A percentile compares a stretch with the other conserved stretches of the same genome.
Evolutionary conservation across 192 early-diverging fungal genomes (phyloP).

Genomic region (Ambispora gerdemannii): DNA sequence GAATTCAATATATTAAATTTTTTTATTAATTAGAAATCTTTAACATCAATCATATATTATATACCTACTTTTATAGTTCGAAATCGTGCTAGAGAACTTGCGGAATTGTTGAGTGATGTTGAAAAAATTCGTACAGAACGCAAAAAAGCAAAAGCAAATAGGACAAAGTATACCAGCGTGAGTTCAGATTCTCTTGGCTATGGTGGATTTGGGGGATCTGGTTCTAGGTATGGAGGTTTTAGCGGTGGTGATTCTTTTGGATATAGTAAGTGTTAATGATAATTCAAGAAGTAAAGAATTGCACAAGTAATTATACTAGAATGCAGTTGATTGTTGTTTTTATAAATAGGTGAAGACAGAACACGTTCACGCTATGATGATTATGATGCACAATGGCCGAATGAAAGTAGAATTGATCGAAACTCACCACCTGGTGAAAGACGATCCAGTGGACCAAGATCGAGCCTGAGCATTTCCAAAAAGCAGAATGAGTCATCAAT

Average conservation of each 20-base stretch:
- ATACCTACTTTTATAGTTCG: constrained; percentile 52
- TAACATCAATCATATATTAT: not conserved
- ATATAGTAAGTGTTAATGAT: constrained; percentile 27
- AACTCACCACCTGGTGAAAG: not conserved
- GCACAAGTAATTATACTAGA: too few relatives aligned
- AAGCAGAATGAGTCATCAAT: constrained; percentile 35
- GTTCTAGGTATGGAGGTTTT: constrained; percentile 59
- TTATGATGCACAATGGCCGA: constrained; percentile 10
- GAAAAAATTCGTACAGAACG: constrained; percentile 82
- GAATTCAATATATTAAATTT: constrained; percentile 23
- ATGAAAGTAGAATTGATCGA: not conserved
- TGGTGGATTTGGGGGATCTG: constrained; percentile 38
- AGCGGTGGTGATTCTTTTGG: constrained; percentile 54
- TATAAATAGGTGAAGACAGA: constrained; percentile 1
- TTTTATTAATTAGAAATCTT: not conserved
- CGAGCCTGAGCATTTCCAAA: constrained; percentile 28
- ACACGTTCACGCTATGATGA: constrained; percentile 30
- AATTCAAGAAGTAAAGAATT: too few relatives aligned
- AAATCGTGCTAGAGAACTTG: constrained; percentile 85
- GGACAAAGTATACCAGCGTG: constrained; percentile 83
- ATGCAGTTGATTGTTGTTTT: too few relatives aligned
- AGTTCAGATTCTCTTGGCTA: constrained; percentile 48
- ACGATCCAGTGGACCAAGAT: constrained; percentile 1
- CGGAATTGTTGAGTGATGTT: constrained; percentile 75
- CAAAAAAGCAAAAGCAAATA: constrained; percentile 84